These are phyloP conservation scores for Pythium monospermum DNA, from an alignment of 352 stramenopile species.

Conservation along the genomic window DNA sequence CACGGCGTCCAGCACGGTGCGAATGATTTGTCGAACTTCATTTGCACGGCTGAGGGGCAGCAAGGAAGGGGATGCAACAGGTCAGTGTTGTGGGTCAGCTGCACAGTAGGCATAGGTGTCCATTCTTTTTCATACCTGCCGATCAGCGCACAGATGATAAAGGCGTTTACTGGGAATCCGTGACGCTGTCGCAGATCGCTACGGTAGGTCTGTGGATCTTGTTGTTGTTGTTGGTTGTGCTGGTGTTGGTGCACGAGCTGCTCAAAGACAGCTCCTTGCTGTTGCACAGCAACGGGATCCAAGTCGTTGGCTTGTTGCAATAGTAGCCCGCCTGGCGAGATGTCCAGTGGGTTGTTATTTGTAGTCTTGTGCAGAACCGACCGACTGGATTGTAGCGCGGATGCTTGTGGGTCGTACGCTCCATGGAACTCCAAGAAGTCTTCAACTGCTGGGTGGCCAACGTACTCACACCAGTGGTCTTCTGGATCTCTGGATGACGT, in stretches of 20 bases:
- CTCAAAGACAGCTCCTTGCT: conserved; percentile 14
- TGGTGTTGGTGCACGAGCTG: conserved; percentile 15
- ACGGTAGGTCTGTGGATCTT: conserved; percentile 2
- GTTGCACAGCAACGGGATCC: neutral
- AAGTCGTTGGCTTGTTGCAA: neutral
- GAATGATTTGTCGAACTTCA: conserved; percentile 45
- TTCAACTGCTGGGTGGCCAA: conserved; percentile 63
- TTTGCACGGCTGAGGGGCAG: conserved; percentile 45
- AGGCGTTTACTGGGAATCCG: conserved; percentile 29
- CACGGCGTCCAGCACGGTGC: conserved; percentile 40
- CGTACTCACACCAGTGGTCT: conserved; percentile 48
- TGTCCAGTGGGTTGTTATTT: neutral
- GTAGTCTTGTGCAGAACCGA: too few relatives aligned
- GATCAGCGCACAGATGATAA: conserved; percentile 60
- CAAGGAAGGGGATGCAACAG: too few relatives aligned
- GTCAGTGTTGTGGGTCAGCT: too few relatives aligned
- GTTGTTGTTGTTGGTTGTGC: too few relatives aligned
- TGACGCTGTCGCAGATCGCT: conserved; percentile 12
- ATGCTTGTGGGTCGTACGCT: conserved; percentile 35
- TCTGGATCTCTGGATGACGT: too few relatives aligned
- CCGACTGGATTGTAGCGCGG: too few relatives aligned
- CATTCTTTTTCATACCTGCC: conserved; percentile 66
- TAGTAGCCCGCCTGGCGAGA: conserved; percentile 2
- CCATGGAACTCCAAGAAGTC: conserved; percentile 52
- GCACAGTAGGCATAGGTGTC: too few relatives aligned